Conservation (phyloP, 768 basidiomycete genomes). For the Serendipita sp. region DNA sequence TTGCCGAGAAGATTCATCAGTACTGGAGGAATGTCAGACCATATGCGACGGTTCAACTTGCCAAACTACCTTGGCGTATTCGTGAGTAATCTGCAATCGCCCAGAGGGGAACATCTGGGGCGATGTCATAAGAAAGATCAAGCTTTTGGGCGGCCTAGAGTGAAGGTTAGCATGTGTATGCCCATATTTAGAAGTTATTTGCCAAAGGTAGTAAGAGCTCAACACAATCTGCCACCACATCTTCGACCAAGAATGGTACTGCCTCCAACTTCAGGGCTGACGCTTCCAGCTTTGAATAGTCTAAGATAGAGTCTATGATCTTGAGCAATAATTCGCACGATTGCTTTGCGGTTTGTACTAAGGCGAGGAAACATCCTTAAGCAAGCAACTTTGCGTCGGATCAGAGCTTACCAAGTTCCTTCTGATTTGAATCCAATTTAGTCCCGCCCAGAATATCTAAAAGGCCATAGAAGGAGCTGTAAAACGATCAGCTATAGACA, state of each 20-base stretch:
- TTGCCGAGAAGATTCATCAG: constrained; percentile 68
- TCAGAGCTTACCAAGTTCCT: constrained; percentile 39
- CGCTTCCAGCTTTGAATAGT: constrained; percentile 67
- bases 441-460: constrained; percentile 60
- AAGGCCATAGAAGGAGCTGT: constrained; percentile 59
- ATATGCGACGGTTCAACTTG: neutral
- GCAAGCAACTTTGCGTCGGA: neutral
- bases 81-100: constrained; percentile 59
- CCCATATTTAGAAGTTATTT: neutral
- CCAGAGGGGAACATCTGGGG: constrained; percentile 52
- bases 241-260: constrained; percentile 50
- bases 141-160: constrained; percentile 48
- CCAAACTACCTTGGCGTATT: constrained; percentile 44
- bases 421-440: constrained; percentile 49
- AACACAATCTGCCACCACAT: constrained; percentile 63
- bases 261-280: constrained; percentile 59
- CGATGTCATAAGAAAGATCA: constrained; percentile 57
- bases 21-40: constrained; percentile 23
- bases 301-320: constrained; percentile 68
- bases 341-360: constrained; percentile 63
- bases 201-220: constrained; percentile 50
- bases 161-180: neutral
- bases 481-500: neutral
- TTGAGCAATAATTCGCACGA: constrained; percentile 61
- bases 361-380: neutral